A percentile compares a stretch with the other conserved stretches of the same genome.
These are phyloP conservation scores for Chloranthus sessilifolius DNA, from an alignment of 164 flowering plant species.

Conservation along the genomic window DNA sequence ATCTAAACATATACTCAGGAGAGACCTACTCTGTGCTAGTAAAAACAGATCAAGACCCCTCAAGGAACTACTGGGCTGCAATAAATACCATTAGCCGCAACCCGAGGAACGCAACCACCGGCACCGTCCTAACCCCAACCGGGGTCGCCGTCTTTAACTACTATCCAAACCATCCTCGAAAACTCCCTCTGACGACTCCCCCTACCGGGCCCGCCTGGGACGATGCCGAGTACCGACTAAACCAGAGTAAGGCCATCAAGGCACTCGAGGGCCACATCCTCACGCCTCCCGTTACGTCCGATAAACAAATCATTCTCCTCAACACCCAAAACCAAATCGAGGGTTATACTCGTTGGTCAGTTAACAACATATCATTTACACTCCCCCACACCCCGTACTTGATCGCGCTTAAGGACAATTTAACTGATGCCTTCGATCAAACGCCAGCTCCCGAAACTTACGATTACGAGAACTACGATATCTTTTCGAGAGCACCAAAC, in stretches of 20 bases:
- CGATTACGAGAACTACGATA: constrained; percentile 42
- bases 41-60: constrained; percentile 59
- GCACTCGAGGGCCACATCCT: constrained; percentile 39
- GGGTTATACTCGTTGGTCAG: constrained; percentile 48
- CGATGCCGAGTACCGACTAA: constrained; percentile 25
- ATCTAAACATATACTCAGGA: constrained; percentile 72
- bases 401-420: constrained; percentile 41
- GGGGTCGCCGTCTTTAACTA: constrained; percentile 65
- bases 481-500: constrained; percentile 25
- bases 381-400: constrained; percentile 77
- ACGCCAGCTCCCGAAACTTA: constrained; percentile 50
- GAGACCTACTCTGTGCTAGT: constrained; percentile 78
- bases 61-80: constrained; percentile 66
- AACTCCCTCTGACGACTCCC: constrained; percentile 41
- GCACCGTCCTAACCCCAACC: constrained; percentile 54
- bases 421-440: constrained; percentile 33
- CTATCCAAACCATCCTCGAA: constrained; percentile 65
- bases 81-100: constrained; percentile 42
- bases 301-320: constrained; percentile 52
- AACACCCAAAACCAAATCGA: constrained; percentile 66
- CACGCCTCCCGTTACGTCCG: constrained; percentile 47
- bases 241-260: constrained; percentile 46
- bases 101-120: constrained; percentile 42
- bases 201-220: constrained; percentile 60
- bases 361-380: constrained; percentile 67